phyloP scores from a whole-genome alignment of 2,329 filamentous ascomycete genomes.

The Trichoderma atroviride region DNA sequence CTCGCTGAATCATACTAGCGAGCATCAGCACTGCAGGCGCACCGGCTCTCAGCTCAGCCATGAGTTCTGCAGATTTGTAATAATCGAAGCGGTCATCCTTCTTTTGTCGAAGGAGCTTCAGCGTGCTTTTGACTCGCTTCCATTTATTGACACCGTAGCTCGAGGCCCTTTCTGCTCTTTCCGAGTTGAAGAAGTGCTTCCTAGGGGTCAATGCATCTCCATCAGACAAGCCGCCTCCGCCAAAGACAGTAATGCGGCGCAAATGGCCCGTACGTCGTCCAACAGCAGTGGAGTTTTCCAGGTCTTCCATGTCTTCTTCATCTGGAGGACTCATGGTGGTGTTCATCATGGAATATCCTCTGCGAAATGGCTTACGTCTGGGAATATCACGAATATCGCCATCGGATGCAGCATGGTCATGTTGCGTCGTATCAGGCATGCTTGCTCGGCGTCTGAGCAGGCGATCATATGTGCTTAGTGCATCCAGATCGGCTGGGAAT shows the following conservation, averaged over 20 bases:
- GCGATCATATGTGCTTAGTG: constrained; percentile 47
- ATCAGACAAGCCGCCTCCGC: constrained; percentile 66
- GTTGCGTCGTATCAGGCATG: constrained; percentile 62
- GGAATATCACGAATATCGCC: constrained; percentile 70
- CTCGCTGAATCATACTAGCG: constrained; percentile 96
- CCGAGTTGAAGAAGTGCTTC: constrained; percentile 61
- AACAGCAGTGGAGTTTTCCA: constrained; percentile 50
- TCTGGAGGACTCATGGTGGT: constrained; percentile 49
- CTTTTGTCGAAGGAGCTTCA: constrained; percentile 77
- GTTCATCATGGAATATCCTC: constrained; percentile 62
- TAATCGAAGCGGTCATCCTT: constrained; percentile 90
- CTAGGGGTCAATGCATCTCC: constrained; percentile 60
- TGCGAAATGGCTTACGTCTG: constrained; percentile 54
- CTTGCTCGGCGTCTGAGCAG: constrained; percentile 67
- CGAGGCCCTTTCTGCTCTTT: constrained; percentile 71
- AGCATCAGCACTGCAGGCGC: constrained; percentile 92
- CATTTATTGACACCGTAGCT: constrained; percentile 82
- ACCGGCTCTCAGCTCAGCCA: constrained; percentile 91
- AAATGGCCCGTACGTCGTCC: constrained; percentile 64
- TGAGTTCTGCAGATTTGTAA: constrained; percentile 91
- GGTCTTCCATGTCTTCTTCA: constrained; percentile 55
- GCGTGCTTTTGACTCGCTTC: constrained; percentile 87
- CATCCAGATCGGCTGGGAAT: constrained; percentile 46
- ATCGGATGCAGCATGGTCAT: constrained; percentile 70
- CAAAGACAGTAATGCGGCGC: constrained; percentile 66